Percentiles rank a stretch among this genome's conserved stretches.
Evolutionary conservation across 2,329 filamentous ascomycete species (phyloP).

Genomic region (Aspergillus sp.): DNA sequence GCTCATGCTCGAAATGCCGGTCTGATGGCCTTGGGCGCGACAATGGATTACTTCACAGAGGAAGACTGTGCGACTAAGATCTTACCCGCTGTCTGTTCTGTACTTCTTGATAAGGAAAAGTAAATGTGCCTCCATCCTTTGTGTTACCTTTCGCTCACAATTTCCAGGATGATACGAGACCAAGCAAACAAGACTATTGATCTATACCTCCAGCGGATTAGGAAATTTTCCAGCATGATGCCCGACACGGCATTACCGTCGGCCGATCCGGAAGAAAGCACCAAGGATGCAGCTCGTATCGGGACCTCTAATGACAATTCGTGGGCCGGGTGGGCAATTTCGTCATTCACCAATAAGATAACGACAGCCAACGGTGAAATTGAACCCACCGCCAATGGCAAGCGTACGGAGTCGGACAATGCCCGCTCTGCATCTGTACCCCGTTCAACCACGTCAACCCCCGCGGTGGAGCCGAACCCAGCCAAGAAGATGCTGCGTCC

Average conservation of each 20-base stretch:
- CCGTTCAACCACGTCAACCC: conserved; percentile 29
- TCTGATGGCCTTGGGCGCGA: conserved; percentile 77
- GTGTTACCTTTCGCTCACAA: neutral
- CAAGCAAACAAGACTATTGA: conserved; percentile 88
- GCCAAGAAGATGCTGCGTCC: conserved; percentile 19
- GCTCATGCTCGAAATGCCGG: conserved; percentile 88
- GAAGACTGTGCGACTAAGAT: conserved; percentile 83
- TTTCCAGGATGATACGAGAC: conserved; percentile 63
- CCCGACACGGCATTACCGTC: conserved; percentile 73
- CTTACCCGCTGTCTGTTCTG: conserved; percentile 74
- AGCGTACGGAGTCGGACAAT: conserved; percentile 37
- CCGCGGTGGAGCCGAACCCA: conserved; percentile 16
- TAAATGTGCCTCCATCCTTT: conserved; percentile 17
- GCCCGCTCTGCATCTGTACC: conserved; percentile 45
- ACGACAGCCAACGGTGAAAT: conserved; percentile 82
- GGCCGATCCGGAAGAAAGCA: conserved; percentile 44
- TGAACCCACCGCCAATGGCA: conserved; percentile 50
- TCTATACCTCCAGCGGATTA: conserved; percentile 72
- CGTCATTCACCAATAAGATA: conserved; percentile 94
- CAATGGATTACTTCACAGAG: conserved; percentile 76
- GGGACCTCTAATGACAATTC: conserved; percentile 65
- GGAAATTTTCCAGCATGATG: conserved; percentile 69
- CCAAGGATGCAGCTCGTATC: conserved; percentile 59
- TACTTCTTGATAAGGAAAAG: conserved; percentile 91
- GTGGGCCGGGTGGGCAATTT: conserved; percentile 98